Conservation (phyloP, 2,329 filamentous ascomycete species). For the Alternaria longipes region DNA sequence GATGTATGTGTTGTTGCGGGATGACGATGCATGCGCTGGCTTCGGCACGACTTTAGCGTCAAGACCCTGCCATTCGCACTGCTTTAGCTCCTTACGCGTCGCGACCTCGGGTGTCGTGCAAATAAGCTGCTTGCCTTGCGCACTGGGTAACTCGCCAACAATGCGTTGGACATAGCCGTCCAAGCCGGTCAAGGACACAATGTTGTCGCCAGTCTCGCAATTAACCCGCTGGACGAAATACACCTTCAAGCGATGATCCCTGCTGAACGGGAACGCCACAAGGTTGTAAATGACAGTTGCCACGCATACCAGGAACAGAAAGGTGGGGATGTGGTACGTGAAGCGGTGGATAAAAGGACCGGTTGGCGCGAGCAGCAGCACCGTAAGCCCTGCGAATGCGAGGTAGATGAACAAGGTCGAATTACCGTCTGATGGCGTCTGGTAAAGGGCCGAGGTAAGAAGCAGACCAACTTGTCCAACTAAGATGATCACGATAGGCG, state of each 20-base stretch:
- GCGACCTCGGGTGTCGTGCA: conserved; percentile 54
- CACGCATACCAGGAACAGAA: conserved; percentile 76
- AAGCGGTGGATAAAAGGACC: conserved; percentile 88
- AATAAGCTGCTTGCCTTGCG: conserved; percentile 64
- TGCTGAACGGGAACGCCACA: conserved; percentile 85
- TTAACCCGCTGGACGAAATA: conserved; percentile 86
- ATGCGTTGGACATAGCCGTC: conserved; percentile 60
- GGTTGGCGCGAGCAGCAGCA: conserved; percentile 77
- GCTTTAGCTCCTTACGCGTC: conserved; percentile 62
- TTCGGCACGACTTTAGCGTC: conserved; percentile 69
- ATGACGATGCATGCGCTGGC: conserved; percentile 33
- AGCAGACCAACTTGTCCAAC: conserved; percentile 79
- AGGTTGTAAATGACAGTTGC: conserved; percentile 88
- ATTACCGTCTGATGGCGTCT: conserved; percentile 86
- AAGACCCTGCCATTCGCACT: conserved; percentile 77
- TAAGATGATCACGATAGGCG: conserved; percentile 79
- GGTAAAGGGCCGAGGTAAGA: conserved; percentile 74
- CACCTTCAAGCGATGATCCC: conserved; percentile 80
- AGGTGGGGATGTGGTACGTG: conserved; percentile 80
- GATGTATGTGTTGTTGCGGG: conserved; percentile 38
- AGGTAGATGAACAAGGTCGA: conserved; percentile 76
- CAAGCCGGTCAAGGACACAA: conserved; percentile 62
- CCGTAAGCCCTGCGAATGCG: conserved; percentile 71
- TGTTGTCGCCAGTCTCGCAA: conserved; percentile 73
- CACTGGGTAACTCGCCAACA: conserved; percentile 74